Conservation (phyloP, 345 rosid species). For the Viola odorata region DNA sequence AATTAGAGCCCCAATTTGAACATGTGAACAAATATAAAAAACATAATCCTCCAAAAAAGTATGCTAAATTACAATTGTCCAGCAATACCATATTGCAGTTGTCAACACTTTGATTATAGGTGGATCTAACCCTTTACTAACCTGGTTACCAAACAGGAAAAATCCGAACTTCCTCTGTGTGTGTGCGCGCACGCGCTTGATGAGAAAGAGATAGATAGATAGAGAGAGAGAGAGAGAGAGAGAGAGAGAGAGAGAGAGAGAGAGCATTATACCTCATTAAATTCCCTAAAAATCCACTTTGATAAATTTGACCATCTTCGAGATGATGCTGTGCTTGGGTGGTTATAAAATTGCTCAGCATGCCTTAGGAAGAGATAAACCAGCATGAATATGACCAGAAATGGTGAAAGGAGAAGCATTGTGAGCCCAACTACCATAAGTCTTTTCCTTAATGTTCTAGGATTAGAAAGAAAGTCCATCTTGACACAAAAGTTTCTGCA, state of each 20-base stretch:
- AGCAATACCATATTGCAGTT: too few species aligned
- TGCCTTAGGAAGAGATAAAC: conserved; percentile 93
- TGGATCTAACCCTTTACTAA: too few species aligned
- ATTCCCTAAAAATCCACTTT: conserved; percentile 93
- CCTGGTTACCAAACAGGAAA: too few species aligned
- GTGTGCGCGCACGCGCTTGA: too few species aligned
- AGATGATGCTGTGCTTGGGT: conserved; percentile 96
- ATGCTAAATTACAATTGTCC: too few species aligned
- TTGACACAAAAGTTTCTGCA: conserved; percentile 85
- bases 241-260: background rate
- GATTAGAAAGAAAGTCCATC: conserved; percentile 85
- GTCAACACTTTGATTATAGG: too few species aligned
- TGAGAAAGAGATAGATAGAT: too few species aligned
- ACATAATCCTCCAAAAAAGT: too few species aligned
- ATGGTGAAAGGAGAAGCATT: conserved; percentile 88
- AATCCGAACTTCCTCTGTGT: too few species aligned
- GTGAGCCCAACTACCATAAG: conserved; percentile 83
- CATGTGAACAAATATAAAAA: too few species aligned
- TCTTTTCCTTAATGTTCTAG: conserved; percentile 68
- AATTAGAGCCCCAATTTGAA: too few species aligned
- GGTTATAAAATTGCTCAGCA: conserved; percentile 95
- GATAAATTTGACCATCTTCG: conserved; percentile 98
- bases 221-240: background rate
- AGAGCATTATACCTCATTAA: conserved; percentile 63
- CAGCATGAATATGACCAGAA: conserved; percentile 93